Evolutionary conservation across 176 grass and related monocot genomes (phyloP).

Genomic region (Poa pratensis): DNA sequence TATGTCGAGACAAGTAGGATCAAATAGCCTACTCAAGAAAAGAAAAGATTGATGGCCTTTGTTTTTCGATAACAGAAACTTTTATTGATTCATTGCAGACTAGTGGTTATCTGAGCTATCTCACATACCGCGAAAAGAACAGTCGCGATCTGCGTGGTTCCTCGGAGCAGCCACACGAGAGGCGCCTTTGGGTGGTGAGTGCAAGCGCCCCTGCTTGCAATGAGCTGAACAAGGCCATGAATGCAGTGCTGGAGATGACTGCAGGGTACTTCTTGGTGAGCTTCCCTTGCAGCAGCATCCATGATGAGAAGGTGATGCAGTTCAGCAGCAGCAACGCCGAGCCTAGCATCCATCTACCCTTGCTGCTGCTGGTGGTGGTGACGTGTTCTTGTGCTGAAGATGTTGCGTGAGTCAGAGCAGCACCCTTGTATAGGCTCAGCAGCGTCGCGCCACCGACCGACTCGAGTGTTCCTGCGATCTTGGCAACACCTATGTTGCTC

Average conservation of each 20-base stretch:
- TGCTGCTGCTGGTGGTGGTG: background rate
- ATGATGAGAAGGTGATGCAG: slow-evolving; percentile 51
- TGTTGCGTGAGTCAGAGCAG: slow-evolving; percentile 39
- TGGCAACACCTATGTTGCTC: slow-evolving; percentile 52
- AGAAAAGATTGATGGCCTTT: too few species aligned
- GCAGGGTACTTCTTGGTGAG: slow-evolving; percentile 67
- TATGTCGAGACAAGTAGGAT: too few species aligned
- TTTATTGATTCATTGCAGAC: too few species aligned
- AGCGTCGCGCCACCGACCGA: slow-evolving; percentile 52
- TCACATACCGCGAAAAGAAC: too few species aligned
- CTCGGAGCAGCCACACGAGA: slow-evolving; percentile 58
- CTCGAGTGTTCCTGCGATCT: slow-evolving; percentile 47
- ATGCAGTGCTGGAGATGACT: slow-evolving; percentile 64
- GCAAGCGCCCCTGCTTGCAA: slow-evolving; percentile 53
- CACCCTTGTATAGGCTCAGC: slow-evolving; percentile 64
- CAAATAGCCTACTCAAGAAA: too few species aligned
- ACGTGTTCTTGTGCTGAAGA: background rate
- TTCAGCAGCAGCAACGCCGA: slow-evolving; percentile 48
- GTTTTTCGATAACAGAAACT: too few species aligned
- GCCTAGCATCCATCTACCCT: slow-evolving; percentile 54
- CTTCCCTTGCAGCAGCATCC: slow-evolving; percentile 67
- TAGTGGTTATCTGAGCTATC: too few species aligned
- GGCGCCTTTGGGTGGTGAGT: slow-evolving; percentile 46
- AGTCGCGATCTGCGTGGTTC: background rate
- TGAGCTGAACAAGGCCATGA: slow-evolving; percentile 67